Base-by-base conservation (phyloP, 208 protist species). In the Acanthamoeba castellanii region DNA sequence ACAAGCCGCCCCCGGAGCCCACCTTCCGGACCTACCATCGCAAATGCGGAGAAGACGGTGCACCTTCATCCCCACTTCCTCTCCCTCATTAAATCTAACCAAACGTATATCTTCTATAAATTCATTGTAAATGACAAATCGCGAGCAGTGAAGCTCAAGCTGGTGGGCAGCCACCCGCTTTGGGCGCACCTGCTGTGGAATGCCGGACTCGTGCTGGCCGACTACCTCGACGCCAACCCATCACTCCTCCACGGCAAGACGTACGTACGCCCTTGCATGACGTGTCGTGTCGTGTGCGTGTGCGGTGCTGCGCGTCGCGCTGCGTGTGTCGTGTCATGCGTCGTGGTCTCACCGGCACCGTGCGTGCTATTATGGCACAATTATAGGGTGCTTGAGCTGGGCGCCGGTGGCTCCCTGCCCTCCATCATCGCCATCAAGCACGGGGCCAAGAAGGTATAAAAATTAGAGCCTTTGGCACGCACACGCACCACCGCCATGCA, bases 111-210 rank as follows among this genome's bases (percentile, higher is more conserved):
- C 18, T 84, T 78, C 37, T 8, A 4, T 93, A 52, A 78, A 76
- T n/a, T n/a, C n/a, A 78, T 64, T 61, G 2, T 25, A 68, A 30
- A 52, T 32, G 27, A 7, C 37, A 3, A 42, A 4, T 42, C 37
- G 37, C 47, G 30, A 11, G 42, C 85, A 92, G 85, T 92, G 18
- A 70, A 74, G 85, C 22, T 92, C 27, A 37, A 74, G 64, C 61
- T 92, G 52, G 34, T 92, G 25, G 59, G 85, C 18, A 92, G 85
- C 34, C 85, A 92, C 52, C 85, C 85, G 84, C 76, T 96, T 34
- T 96, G 95, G 95, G 95, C 84, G 37, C 95, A 96, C 94, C 57
- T 96, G 85, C 22, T 91, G 16, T 96, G 95, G 95, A 96, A 96
- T 66, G 95, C 95, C 45, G 91, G 84, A 52, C 45, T 95, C 52